Conservation (phyloP, 2,329 filamentous ascomycete genomes). For the Colletotrichum cuscutae region DNA sequence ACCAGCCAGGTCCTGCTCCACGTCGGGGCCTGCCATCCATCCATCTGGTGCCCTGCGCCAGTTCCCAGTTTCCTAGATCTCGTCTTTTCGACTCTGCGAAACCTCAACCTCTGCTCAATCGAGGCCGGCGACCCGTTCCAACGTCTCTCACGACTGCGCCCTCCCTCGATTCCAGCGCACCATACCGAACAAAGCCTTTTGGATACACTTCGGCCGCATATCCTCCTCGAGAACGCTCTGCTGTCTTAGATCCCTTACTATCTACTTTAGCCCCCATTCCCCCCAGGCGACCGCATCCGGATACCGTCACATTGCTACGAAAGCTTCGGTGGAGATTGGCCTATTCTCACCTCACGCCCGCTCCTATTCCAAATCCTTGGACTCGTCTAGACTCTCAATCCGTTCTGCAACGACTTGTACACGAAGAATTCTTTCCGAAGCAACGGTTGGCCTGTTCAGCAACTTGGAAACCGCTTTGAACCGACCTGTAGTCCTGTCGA, state of each 20-base stretch:
- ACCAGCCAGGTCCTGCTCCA: slow-evolving; percentile 22
- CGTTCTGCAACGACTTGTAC: slow-evolving; percentile 10
- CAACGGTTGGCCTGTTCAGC: background rate
- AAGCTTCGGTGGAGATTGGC: slow-evolving; percentile 32
- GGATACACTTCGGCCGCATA: slow-evolving; percentile 11
- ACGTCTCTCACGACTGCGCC: background rate
- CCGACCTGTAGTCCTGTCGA: background rate
- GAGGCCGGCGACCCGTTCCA: slow-evolving; percentile 12
- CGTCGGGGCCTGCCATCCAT: slow-evolving; percentile 3
- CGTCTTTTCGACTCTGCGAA: slow-evolving; percentile 26
- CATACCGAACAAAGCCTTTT: slow-evolving; percentile 19
- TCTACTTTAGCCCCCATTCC: slow-evolving; percentile 25
- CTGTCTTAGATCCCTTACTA: slow-evolving; percentile 29
- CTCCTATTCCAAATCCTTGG: slow-evolving; percentile 24
- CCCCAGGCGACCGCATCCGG: slow-evolving; percentile 30
- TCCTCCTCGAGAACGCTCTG: slow-evolving; percentile 9
- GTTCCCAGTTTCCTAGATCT: slow-evolving; percentile 33
- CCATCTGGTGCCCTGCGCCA: slow-evolving; percentile 28
- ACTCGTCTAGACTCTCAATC: slow-evolving; percentile 4
- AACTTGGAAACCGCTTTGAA: background rate
- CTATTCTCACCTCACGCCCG: background rate
- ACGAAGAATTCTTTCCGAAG: background rate
- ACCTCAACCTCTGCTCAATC: slow-evolving; percentile 18
- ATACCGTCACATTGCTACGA: slow-evolving; percentile 29
- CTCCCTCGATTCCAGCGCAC: slow-evolving; percentile 10